Evolutionary conservation across 352 stramenopile species (phyloP), one percentile per base, ranked within the genome.

Genomic region (Pythium insidiosum): DNA sequence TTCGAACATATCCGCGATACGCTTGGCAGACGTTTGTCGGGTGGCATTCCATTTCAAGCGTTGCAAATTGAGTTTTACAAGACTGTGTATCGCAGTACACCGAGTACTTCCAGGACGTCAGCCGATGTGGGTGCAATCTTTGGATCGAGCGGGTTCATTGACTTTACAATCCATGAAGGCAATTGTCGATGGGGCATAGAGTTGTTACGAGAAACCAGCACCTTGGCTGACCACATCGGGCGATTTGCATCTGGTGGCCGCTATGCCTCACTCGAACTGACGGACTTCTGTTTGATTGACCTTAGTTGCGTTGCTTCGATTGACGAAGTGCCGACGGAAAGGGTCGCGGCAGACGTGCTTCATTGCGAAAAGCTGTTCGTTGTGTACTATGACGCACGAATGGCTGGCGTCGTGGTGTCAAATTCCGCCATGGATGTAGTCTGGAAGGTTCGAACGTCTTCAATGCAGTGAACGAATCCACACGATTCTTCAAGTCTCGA

Each of bases 41-140:
- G n/a, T n/a, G n/a, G n/a, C n/a, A n/a, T n/a, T n/a, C 43, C 50
- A 9, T 25, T 53, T 4, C 47, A 62, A 23, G 39, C 40, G 11
- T 62, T 40, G 41, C 47, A 62, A 49, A 45, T 63, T 36, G 54
- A 57, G 42, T 54, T 63, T 33, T 63, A 53, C 33, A 63, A 63
- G 22, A 20, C 48, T 19, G 15, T 33, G 15, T 53, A 58, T 44
- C 48, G 41, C 15, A 54, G 31, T 6, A 58, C 48, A 38, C 48
- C 47, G 19, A 36, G 36, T 10, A 49, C 33, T 37, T 53, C 37
- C 16, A 19, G 46, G 42, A 58, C 54, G n/a, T 63, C 54, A 13
- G 41, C 33, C 1, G 43, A 63, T 39, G 42, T 36, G 5, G 42
- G 42, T 29, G 54, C 48, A 4, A 36, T 63, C 24, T 59, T 54